phyloP scores from a whole-genome alignment of 441 rosid species.

The Isatis lusitanica region DNA sequence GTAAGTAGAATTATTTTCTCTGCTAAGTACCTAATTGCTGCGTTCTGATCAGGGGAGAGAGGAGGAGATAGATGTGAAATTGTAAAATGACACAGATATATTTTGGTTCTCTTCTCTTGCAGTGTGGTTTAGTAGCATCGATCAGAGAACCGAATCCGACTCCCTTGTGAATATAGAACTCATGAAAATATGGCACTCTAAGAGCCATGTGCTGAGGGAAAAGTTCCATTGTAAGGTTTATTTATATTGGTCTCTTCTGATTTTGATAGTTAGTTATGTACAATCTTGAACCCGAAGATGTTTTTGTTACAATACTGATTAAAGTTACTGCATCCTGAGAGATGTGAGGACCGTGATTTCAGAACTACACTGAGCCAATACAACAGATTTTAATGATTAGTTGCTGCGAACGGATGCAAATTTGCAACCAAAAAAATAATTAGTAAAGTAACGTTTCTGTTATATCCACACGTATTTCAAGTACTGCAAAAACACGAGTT shows the following conservation, averaged over 20 bases:
- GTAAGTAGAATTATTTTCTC: slow-evolving; percentile 36
- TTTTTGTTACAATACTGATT: background rate
- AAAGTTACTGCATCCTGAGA: background rate
- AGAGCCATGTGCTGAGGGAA: slow-evolving; percentile 9
- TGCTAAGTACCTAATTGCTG: background rate
- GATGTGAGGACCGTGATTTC: background rate
- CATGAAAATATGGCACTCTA: background rate
- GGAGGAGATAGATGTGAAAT: background rate
- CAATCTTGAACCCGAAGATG: slow-evolving; percentile 7
- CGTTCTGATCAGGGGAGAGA: background rate
- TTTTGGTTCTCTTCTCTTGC: slow-evolving; percentile 13
- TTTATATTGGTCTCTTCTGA: slow-evolving; percentile 1
- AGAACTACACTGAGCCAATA: background rate
- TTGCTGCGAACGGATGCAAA: background rate
- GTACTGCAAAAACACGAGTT: slow-evolving; percentile 17
- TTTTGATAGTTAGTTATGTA: slow-evolving; percentile 5
- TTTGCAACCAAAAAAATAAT: background rate
- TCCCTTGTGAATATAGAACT: slow-evolving; percentile 9
- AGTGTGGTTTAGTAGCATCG: slow-evolving; percentile 33
- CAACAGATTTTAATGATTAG: background rate
- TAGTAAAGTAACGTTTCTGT: background rate
- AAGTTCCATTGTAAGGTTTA: slow-evolving; percentile 4
- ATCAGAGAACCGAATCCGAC: slow-evolving; percentile 10
- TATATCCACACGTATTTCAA: background rate
- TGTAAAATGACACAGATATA: background rate